A percentile compares a stretch with the other conserved stretches of the same genome.
phyloP scores from a whole-genome alignment of 139 green algal species.

The Desmodesmus armatus region DNA sequence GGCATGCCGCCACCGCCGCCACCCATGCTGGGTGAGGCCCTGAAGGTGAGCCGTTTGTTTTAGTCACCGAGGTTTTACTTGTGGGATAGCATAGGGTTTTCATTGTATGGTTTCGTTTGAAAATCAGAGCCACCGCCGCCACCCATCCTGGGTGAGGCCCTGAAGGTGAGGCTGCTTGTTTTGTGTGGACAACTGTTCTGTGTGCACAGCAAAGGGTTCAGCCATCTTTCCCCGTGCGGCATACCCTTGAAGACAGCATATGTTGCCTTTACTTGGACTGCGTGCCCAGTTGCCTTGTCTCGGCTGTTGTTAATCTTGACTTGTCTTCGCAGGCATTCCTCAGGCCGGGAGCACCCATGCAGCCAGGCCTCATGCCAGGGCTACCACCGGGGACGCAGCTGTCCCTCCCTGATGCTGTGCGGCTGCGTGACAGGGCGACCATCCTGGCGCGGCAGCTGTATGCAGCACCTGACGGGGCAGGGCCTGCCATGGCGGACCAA shows the following conservation, averaged over 20 bases:
- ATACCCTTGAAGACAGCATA: not conserved
- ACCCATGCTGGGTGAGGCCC: constrained; percentile 42
- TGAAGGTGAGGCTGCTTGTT: constrained; percentile 45
- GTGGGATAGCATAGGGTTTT: too few species aligned
- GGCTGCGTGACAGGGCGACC: constrained; percentile 81
- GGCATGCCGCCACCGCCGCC: constrained; percentile 6
- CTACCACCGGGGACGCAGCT: constrained; percentile 39
- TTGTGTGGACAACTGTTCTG: too few species aligned
- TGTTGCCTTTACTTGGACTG: not conserved
- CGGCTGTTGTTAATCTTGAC: not conserved
- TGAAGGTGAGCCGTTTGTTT: constrained; percentile 50
- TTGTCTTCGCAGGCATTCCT: constrained; percentile 47
- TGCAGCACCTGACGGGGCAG: constrained; percentile 60
- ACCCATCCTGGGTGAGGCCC: constrained; percentile 41
- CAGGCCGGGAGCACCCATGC: not conserved
- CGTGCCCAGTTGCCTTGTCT: not conserved
- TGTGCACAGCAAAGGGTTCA: too few species aligned
- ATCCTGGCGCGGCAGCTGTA: constrained; percentile 90
- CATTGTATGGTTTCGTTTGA: too few species aligned
- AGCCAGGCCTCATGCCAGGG: not conserved
- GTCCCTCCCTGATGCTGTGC: constrained; percentile 53
- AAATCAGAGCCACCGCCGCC: constrained; percentile 11
- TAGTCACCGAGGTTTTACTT: too few species aligned
- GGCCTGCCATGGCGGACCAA: constrained; percentile 75
- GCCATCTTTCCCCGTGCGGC: not conserved